These are phyloP conservation scores for Pseudogymnoascus sp. DNA, from an alignment of 2,329 filamentous ascomycete species.

Conservation along the genomic window DNA sequence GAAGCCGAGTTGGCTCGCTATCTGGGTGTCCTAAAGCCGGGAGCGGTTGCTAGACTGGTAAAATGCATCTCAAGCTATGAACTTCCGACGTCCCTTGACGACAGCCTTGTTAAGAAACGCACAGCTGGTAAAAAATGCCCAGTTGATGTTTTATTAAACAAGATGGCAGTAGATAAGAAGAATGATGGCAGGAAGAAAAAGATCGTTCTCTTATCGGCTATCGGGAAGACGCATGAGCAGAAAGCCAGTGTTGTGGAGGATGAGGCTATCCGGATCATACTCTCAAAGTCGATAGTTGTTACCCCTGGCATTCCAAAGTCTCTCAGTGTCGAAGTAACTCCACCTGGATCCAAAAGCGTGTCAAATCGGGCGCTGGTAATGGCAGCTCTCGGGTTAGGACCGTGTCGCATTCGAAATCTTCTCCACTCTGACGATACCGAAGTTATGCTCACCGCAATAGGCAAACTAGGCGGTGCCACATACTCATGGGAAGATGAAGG, in stretches of 20 bases:
- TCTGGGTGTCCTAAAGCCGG: conserved; percentile 75
- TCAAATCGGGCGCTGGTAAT: conserved; percentile 94
- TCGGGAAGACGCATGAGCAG: conserved; percentile 80
- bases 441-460: conserved; percentile 91
- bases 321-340: conserved; percentile 67
- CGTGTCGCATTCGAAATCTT: conserved; percentile 83
- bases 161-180: conserved; percentile 99
- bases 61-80: conserved; percentile 96
- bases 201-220: conserved; percentile 82
- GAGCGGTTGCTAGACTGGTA: conserved; percentile 78
- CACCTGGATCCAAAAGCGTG: conserved; percentile 94
- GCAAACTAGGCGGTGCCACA: conserved; percentile 73
- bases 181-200: conserved; percentile 95
- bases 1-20: conserved; percentile 90
- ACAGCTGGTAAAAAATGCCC: conserved; percentile 83
- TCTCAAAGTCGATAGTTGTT: conserved; percentile 72
- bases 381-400: conserved; percentile 78
- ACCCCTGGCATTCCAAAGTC: conserved; percentile 60
- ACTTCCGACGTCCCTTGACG: conserved; percentile 74
- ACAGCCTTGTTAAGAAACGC: conserved; percentile 73
- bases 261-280: conserved; percentile 69
- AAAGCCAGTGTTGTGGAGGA: conserved; percentile 88
- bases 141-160: conserved; percentile 75
- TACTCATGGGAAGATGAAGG: conserved; percentile 94
- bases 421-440: conserved; percentile 96